Evolutionary conservation across 345 rosid genomes (phyloP).

Genomic region (Psidium friedrichsthalianum): DNA sequence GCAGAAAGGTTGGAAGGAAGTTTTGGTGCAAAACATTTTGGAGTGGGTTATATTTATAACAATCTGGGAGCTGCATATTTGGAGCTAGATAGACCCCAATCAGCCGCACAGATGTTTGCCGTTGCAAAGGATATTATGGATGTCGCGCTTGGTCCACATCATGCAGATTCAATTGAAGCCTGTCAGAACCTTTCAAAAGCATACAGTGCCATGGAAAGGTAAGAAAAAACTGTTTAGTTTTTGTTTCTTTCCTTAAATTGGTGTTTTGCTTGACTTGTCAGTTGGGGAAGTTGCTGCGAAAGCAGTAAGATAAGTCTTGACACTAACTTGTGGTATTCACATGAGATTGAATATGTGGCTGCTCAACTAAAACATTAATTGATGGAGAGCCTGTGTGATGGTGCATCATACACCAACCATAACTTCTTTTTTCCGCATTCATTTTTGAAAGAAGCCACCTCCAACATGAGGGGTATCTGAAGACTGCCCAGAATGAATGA

Average conservation of each 20-base stretch:
- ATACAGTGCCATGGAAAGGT: constrained; percentile 75
- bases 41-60: constrained; percentile 84
- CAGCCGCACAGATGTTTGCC: constrained; percentile 94
- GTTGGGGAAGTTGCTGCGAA: not conserved
- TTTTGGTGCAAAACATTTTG: constrained; percentile 89
- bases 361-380: not conserved
- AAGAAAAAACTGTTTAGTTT: constrained; percentile 7
- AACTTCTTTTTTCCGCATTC: not conserved
- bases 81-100: constrained; percentile 83
- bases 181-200: constrained; percentile 95
- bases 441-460: not conserved
- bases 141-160: constrained; percentile 87
- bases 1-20: constrained; percentile 81
- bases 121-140: constrained; percentile 94
- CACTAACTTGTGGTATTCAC: not conserved
- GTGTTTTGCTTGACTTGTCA: not conserved
- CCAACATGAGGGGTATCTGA: not conserved
- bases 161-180: constrained; percentile 79
- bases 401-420: not conserved
- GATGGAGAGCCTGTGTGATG: not conserved
- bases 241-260: not conserved
- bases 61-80: constrained; percentile 93
- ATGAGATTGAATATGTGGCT: not conserved
- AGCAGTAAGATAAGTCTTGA: not conserved
- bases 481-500: not conserved